Evolutionary conservation across 345 rosid genomes (phyloP).

Genomic region (Microcos paniculata): DNA sequence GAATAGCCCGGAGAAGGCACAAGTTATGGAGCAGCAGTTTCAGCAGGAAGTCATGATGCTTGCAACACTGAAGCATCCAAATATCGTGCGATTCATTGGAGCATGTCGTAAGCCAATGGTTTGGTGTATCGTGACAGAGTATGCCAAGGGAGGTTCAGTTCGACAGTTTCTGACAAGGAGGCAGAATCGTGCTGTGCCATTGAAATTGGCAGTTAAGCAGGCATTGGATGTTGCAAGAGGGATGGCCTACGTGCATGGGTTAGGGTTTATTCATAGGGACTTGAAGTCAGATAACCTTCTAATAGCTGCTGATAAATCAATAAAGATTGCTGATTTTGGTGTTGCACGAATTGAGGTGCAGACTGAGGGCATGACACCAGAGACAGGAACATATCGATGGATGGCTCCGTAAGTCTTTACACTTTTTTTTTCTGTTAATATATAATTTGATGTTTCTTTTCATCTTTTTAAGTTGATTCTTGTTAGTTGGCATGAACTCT

Average conservation of each 20-base stretch:
- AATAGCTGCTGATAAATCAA: conserved; percentile 48
- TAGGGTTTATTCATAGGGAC: conserved; percentile 52
- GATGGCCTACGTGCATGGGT: conserved; percentile 53
- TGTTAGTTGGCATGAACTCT: neutral
- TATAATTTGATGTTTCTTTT: neutral
- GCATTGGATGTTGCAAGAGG: conserved; percentile 54
- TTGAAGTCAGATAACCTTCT: conserved; percentile 53
- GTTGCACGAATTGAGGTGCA: conserved; percentile 55
- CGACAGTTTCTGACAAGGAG: conserved; percentile 45
- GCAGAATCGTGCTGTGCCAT: conserved; percentile 43
- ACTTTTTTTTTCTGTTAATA: neutral
- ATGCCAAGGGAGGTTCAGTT: conserved; percentile 50
- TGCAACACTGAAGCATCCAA: conserved; percentile 51
- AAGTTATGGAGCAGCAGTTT: conserved; percentile 54
- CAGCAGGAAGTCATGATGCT: conserved; percentile 63
- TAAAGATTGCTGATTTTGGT: conserved; percentile 57
- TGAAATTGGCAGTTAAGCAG: conserved; percentile 52
- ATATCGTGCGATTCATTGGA: conserved; percentile 53
- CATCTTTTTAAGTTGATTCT: neutral
- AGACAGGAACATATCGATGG: conserved; percentile 65
- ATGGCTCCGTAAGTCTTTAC: conserved; percentile 55
- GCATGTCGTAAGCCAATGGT: conserved; percentile 46
- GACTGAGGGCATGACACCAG: conserved; percentile 60
- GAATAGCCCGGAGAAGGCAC: conserved; percentile 43
- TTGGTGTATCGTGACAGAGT: conserved; percentile 56